Evolutionary conservation across 108 stramenopile genomes (phyloP), one percentile per base, ranked within the genome.

Genomic region (Discostella stelligeroides): DNA sequence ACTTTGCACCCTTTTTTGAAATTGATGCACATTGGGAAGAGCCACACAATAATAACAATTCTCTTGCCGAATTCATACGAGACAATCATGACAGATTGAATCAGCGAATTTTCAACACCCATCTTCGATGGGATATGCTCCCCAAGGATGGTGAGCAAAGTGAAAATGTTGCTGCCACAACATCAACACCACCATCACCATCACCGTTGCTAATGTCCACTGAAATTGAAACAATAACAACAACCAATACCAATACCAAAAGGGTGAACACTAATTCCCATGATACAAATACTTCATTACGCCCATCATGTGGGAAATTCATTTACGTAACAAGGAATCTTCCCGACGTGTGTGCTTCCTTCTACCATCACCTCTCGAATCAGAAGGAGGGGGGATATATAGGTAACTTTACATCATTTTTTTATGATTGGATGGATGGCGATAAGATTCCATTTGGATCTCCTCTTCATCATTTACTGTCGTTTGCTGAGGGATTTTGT

Each of bases 341-440:
- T 27, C 65, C 70, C 13, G 90, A 92, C 66, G 83, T 76, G 2
- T 63, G 82, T 62, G 65, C 75, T 10, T 81, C 79, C 20, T 92
- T 92, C 68, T 88, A 84, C 60, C 84, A 88, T 63, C 90, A 92
- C 51, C 56, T 92, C 9, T 68, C 81, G n/a, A 84, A 88, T 63
- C 86, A 87, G 43, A 60, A 61, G 40, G 86, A 88, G 66, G 86
- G 86, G 0, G 68, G 61, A 0, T 88, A 81, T 34, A 59, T 47
- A 0, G 63, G 71, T 8, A 68, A 58, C n/a, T 73, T 72, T 53
- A 48, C 42, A 1, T 55, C 80, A 1, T 88, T 88, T 56, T 68
- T 29, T 30, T 25, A 59, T 12, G 79, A 83, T 65, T 88, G 84
- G 80, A 50, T 85, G 63, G 68, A 80, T 14, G 86, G 86, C 23